These are phyloP conservation scores for Candida sakaeoensis DNA, from an alignment of 805 yeast genomes.

Conservation along the genomic window DNA sequence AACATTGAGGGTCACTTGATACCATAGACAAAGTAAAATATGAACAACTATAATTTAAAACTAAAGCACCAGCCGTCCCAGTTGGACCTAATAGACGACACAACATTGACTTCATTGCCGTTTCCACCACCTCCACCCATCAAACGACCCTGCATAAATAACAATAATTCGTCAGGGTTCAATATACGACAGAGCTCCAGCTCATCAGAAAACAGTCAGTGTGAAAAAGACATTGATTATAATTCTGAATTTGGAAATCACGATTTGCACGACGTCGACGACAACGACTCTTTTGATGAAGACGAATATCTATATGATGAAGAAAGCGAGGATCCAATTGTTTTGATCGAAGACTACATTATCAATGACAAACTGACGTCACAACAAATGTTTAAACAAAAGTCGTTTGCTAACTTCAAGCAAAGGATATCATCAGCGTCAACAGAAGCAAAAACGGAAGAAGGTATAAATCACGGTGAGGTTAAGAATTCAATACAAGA, in stretches of 20 bases:
- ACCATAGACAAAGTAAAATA: not conserved
- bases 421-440: slow-evolving; percentile 3
- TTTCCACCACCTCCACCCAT: slow-evolving; percentile 44
- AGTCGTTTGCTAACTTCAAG: slow-evolving; percentile 38
- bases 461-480: too few species aligned
- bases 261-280: slow-evolving; percentile 11
- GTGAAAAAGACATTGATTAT: not conserved
- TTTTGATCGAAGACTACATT: slow-evolving; percentile 57
- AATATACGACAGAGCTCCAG: slow-evolving; percentile 2
- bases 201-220: not conserved
- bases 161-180: not conserved
- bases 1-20: too few species aligned
- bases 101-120: slow-evolving; percentile 49
- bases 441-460: not conserved
- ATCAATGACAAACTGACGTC: slow-evolving; percentile 1
- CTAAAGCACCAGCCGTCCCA: slow-evolving; percentile 35
- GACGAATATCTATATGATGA: slow-evolving; percentile 10
- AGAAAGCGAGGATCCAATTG: slow-evolving; percentile 36
- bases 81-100: slow-evolving; percentile 46
- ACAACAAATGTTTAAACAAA: slow-evolving; percentile 21
- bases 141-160: slow-evolving; percentile 4
- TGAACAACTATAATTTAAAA: not conserved
- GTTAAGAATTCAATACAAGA: too few species aligned
- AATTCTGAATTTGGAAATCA: not conserved
- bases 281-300: slow-evolving; percentile 15